These are phyloP conservation scores for Gleditsia sinensis DNA, from an alignment of 306 rosid species.

Conservation along the genomic window DNA sequence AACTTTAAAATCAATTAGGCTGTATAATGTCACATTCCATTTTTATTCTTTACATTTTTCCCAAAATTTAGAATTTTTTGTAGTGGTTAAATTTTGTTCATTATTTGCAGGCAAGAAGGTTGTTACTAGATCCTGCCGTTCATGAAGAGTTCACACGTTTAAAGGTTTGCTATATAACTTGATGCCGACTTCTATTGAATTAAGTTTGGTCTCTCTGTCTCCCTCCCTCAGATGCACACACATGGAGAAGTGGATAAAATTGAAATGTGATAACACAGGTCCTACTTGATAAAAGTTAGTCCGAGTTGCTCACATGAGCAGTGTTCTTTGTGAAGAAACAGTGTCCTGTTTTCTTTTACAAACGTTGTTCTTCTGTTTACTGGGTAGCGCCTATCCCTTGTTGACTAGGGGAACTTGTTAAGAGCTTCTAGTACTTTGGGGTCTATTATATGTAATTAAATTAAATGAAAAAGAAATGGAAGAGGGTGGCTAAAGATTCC, in stretches of 20 bases:
- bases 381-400: conserved; percentile 17
- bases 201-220: not conserved
- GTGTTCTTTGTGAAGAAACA: not conserved
- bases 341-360: not conserved
- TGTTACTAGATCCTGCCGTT: conserved; percentile 88
- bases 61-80: not conserved
- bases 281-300: not conserved
- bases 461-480: not conserved
- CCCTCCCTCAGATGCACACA: not conserved
- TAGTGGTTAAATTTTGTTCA: conserved; percentile 2
- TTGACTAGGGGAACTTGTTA: not conserved
- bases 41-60: not conserved
- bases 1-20: conserved; percentile 5
- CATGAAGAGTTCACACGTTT: conserved; percentile 92
- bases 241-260: not conserved
- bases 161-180: conserved; percentile 61
- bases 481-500: not conserved
- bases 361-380: not conserved
- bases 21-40: not conserved
- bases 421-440: conserved; percentile 20
- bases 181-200: conserved; percentile 2
- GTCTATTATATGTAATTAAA: conserved; percentile 14
- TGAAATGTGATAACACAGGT: not conserved
- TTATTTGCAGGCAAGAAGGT: conserved; percentile 73
- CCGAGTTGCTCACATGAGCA: not conserved